Evolutionary conservation across 2,329 filamentous ascomycete species (phyloP).

Genomic region (Colletotrichum lindemuthianum): DNA sequence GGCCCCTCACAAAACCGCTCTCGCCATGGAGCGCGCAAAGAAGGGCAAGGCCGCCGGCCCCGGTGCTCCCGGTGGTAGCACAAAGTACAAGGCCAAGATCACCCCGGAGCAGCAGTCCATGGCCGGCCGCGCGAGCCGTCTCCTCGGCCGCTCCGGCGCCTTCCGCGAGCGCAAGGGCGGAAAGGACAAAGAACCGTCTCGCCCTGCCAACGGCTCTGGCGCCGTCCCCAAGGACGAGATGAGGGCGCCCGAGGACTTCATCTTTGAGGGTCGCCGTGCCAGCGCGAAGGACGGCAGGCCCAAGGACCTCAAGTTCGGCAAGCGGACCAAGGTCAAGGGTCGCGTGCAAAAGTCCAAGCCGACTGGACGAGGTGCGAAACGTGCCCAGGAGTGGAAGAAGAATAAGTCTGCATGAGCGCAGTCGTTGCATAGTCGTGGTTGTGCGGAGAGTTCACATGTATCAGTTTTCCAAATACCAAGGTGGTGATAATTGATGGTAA

Average conservation of each 20-base stretch:
- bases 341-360: conserved; percentile 51
- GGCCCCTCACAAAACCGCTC: conserved; percentile 69
- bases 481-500: not conserved
- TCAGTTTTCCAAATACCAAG: conserved; percentile 9
- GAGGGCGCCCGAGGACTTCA: conserved; percentile 73
- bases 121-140: conserved; percentile 77
- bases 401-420: conserved; percentile 21
- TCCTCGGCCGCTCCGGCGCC: conserved; percentile 77
- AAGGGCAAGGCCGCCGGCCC: conserved; percentile 41
- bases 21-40: conserved; percentile 61
- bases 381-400: conserved; percentile 57
- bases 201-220: conserved; percentile 36
- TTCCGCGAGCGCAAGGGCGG: conserved; percentile 48
- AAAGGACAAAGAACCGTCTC: conserved; percentile 37
- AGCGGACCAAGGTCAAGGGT: conserved; percentile 61
- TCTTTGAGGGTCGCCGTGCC: conserved; percentile 85
- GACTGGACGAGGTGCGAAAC: conserved; percentile 49
- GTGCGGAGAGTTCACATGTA: not conserved
- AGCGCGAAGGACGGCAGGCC: conserved; percentile 72
- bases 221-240: conserved; percentile 43
- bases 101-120: conserved; percentile 76
- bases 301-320: conserved; percentile 69
- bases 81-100: conserved; percentile 74
- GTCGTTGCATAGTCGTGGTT: not conserved
- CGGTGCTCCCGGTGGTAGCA: conserved; percentile 44